Base-by-base conservation (phyloP, 805 yeast species). In the Candida jianshihensis region DNA sequence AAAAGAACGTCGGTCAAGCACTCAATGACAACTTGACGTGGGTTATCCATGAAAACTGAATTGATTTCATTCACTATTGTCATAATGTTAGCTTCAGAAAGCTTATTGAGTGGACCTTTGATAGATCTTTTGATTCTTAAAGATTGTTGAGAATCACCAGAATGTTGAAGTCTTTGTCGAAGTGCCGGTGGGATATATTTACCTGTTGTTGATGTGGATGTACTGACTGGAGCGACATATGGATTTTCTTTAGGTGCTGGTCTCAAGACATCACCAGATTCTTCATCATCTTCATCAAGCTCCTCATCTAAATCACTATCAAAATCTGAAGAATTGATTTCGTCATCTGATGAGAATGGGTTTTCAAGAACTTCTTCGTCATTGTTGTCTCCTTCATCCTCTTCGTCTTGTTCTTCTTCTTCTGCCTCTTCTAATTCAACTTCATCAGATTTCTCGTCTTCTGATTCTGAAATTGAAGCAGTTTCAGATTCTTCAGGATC, bases 161-260 rank as follows among this genome's bases (percentile, higher is more conserved):
- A 28, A 5, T 31, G 59, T 4, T 52, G 51, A 40, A 70, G 42
- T 48, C 68, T 70, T 31, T 74, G 69, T 40, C 97, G 71, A 38
- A 83, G 57, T 0, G 95, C 88, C 0, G 97, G 98, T 1, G 98
- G 97, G 13, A 90, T 63, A 53, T 92, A 90, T 42, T 73, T 67
- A 1, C 17, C 32, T 3, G 43, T 17, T 10, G 67, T 63, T 5
- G 56, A 33, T 41, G 24, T 11, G 11, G 24, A 21, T 21, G 11
- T 21, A 21, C n/a, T n/a, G n/a, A 64, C 63, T 10, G 87, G 84
- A 0, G 88, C 83, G 28, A 77, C 72, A 50, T 79, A 84, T 5
- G 95, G 94, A 47, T 86, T 86, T 53, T 84, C 95, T 43, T 63
- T 50, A 31, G 63, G 66, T 26, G 54, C 49, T 24, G 60, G 61